These are phyloP conservation scores for Senecio squalidus DNA, from an alignment of 140 eudicot genomes.

Conservation along the genomic window DNA sequence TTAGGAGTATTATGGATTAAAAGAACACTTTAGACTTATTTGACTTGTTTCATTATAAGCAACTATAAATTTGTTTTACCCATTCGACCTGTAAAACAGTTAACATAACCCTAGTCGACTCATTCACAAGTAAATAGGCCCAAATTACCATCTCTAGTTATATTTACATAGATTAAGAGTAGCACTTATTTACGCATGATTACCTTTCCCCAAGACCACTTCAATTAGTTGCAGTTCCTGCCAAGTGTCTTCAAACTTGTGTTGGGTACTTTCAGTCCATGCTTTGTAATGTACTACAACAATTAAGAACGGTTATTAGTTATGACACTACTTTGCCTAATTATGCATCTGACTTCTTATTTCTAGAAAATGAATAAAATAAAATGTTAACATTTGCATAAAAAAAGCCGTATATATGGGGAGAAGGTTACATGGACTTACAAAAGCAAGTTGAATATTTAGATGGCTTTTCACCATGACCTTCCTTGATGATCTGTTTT, in stretches of 20 bases:
- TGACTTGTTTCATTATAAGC: neutral
- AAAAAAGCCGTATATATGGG: neutral
- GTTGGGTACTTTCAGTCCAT: slow-evolving; percentile 94
- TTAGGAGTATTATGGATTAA: no score
- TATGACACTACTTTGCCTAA: slow-evolving; percentile 3
- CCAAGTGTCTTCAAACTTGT: slow-evolving; percentile 99
- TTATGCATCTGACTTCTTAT: slow-evolving; percentile 1
- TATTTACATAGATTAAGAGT: neutral
- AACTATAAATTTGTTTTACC: no score
- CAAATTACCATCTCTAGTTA: neutral
- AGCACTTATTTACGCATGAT: neutral
- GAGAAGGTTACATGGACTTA: slow-evolving; percentile 36
- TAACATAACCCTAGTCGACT: neutral
- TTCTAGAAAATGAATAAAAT: neutral
- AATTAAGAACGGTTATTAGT: slow-evolving; percentile 14
- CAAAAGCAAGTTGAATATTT: slow-evolving; percentile 94
- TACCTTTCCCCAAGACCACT: slow-evolving; percentile 95
- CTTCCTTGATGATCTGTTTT: slow-evolving; percentile 87
- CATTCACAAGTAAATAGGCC: neutral
- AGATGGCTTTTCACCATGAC: slow-evolving; percentile 96
- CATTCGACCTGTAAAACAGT: neutral
- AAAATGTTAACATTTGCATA: neutral
- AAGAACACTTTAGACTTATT: no score
- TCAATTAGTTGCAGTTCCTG: slow-evolving; percentile 83
- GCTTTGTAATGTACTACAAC: slow-evolving; percentile 87